Conservation (phyloP, 2,329 filamentous ascomycete genomes). For the Coleophoma eucalyptorum region DNA sequence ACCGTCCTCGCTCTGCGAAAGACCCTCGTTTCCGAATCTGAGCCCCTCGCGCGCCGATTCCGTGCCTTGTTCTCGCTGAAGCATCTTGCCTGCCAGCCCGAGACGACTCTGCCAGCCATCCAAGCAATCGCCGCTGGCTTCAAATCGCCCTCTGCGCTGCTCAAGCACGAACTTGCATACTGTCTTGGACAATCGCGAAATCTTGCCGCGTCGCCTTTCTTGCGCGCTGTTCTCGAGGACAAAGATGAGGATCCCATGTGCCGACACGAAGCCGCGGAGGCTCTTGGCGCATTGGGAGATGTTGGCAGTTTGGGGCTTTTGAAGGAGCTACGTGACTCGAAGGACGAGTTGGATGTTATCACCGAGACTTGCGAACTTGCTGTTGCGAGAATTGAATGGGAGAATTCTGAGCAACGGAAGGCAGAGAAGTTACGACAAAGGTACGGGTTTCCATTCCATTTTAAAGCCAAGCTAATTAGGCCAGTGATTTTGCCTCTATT, state of each 20-base stretch:
- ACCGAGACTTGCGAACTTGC: conserved; percentile 96
- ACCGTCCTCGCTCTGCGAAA: conserved; percentile 55
- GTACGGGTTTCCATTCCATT: conserved; percentile 41
- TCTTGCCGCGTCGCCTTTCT: conserved; percentile 64
- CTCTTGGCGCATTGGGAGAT: conserved; percentile 82
- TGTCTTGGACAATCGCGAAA: conserved; percentile 91
- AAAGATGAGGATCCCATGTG: conserved; percentile 89
- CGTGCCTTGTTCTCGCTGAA: conserved; percentile 97
- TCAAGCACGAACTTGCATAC: conserved; percentile 97
- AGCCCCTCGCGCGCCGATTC: conserved; percentile 84
- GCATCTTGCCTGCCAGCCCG: conserved; percentile 69
- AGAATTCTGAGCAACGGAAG: conserved; percentile 69
- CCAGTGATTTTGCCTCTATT: conserved; percentile 89
- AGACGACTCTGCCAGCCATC: conserved; percentile 52
- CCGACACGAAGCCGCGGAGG: conserved; percentile 93
- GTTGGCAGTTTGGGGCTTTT: conserved; percentile 70
- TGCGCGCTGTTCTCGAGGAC: conserved; percentile 73
- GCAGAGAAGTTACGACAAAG: conserved; percentile 77
- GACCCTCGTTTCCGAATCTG: conserved; percentile 74
- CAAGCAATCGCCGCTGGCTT: conserved; percentile 88
- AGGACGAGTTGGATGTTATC: conserved; percentile 75
- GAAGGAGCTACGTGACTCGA: conserved; percentile 67
- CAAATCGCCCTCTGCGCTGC: conserved; percentile 75
- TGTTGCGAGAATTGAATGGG: conserved; percentile 91
- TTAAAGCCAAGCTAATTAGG: conserved; percentile 14